These are phyloP conservation scores for Exobasidium rhododendri DNA, from an alignment of 1,284 basidiomycete species.

Conservation along the genomic window DNA sequence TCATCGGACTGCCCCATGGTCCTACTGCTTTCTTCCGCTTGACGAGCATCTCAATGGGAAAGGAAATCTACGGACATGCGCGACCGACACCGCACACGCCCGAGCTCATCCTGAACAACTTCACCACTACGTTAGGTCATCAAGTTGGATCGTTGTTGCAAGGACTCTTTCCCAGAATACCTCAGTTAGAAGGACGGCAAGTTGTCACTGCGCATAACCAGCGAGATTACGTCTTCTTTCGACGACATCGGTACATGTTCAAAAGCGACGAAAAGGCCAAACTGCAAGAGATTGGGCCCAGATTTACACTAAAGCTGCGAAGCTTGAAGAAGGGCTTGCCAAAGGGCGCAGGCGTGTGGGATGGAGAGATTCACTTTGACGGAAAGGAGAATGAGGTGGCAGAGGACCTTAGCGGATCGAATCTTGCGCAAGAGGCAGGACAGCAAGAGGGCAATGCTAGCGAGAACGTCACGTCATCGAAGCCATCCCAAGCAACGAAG, in stretches of 20 bases:
- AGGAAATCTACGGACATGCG: slow-evolving; percentile 81
- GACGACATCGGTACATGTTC: slow-evolving; percentile 93
- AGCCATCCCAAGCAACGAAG: slow-evolving; percentile 1
- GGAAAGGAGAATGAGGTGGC: slow-evolving; percentile 13
- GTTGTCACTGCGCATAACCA: slow-evolving; percentile 97
- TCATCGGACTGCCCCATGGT: slow-evolving; percentile 84
- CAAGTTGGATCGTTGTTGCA: slow-evolving; percentile 91
- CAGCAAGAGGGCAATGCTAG: slow-evolving; percentile 9
- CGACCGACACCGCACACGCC: slow-evolving; percentile 87
- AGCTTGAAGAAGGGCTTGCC: slow-evolving; percentile 86
- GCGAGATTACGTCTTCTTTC: slow-evolving; percentile 95
- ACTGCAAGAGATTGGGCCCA: slow-evolving; percentile 94
- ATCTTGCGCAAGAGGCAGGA: too few species aligned
- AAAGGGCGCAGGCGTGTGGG: slow-evolving; percentile 60
- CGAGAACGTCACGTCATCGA: slow-evolving; percentile 1
- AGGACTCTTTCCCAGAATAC: slow-evolving; percentile 87
- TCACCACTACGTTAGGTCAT: slow-evolving; percentile 89
- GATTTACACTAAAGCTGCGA: slow-evolving; percentile 90
- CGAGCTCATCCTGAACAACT: slow-evolving; percentile 92
- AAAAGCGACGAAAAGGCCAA: slow-evolving; percentile 74
- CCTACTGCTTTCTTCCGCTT: slow-evolving; percentile 96
- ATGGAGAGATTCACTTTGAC: slow-evolving; percentile 67
- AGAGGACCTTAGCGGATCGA: too few species aligned
- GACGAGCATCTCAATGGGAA: slow-evolving; percentile 78
- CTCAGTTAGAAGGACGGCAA: slow-evolving; percentile 93